Conservation (phyloP, 768 basidiomycete genomes). For the Chlorophyllum brunneum region DNA sequence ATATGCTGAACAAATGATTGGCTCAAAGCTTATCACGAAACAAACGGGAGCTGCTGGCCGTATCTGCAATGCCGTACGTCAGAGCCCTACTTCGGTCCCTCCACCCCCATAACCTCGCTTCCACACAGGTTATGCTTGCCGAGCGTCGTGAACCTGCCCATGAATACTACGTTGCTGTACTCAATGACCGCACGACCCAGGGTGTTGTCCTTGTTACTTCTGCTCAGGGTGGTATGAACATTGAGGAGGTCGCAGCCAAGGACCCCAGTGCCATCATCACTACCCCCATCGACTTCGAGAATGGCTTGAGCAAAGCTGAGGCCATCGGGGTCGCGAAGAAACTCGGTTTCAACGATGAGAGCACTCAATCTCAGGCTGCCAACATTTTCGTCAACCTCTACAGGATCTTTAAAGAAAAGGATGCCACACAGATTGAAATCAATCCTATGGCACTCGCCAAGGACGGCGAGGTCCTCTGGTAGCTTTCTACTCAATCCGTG, state of each 20-base stretch:
- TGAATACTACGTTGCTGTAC: constrained; percentile 96
- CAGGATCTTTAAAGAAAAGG: constrained; percentile 97
- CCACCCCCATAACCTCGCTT: not conserved
- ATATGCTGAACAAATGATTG: constrained; percentile 89
- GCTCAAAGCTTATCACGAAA: constrained; percentile 94
- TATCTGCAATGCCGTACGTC: constrained; percentile 87
- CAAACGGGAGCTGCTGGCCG: constrained; percentile 93
- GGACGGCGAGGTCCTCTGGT: constrained; percentile 94
- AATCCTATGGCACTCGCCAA: constrained; percentile 93
- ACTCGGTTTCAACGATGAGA: constrained; percentile 78
- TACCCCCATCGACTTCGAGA: constrained; percentile 82
- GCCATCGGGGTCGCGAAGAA: constrained; percentile 82
- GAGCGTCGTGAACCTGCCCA: constrained; percentile 91
- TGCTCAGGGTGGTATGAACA: constrained; percentile 98
- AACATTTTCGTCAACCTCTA: constrained; percentile 93
- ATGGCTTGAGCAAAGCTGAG: constrained; percentile 68
- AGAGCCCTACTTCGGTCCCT: not conserved
- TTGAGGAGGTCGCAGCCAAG: constrained; percentile 97
- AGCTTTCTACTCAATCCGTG: constrained; percentile 21
- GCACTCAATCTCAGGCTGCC: constrained; percentile 80
- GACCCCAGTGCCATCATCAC: constrained; percentile 95
- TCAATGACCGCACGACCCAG: constrained; percentile 89
- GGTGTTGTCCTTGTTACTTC: constrained; percentile 93
- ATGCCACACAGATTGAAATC: constrained; percentile 99
- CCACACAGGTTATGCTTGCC: constrained; percentile 88